phyloP scores from a whole-genome alignment of 768 basidiomycete species.

The Mycena sanguinolenta region DNA sequence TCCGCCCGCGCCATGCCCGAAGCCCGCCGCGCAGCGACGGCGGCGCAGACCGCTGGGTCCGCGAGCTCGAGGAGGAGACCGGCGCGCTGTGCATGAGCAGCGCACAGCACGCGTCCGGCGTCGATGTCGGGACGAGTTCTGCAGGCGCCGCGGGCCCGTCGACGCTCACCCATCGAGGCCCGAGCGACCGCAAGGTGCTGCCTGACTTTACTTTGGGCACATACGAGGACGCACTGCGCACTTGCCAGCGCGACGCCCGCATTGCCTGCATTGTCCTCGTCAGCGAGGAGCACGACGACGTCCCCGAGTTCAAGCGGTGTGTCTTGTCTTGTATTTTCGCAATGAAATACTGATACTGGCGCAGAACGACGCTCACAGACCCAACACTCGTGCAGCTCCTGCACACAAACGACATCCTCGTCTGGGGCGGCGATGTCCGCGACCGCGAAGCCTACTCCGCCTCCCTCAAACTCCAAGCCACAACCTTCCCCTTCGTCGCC shows the following conservation, averaged over 20 bases:
- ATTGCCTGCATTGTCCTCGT: slow-evolving; percentile 87
- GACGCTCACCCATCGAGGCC: slow-evolving; percentile 53
- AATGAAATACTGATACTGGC: slow-evolving; percentile 15
- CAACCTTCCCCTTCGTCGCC: slow-evolving; percentile 93
- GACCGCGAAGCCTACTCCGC: slow-evolving; percentile 85
- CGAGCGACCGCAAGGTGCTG: slow-evolving; percentile 61
- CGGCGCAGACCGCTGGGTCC: slow-evolving; percentile 82
- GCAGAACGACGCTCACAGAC: slow-evolving; percentile 83
- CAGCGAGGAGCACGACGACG: slow-evolving; percentile 93
- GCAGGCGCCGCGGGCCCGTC: slow-evolving; percentile 55
- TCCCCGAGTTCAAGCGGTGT: slow-evolving; percentile 87
- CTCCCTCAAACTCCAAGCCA: slow-evolving; percentile 76
- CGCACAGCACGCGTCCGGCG: slow-evolving; percentile 42
- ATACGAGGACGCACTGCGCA: slow-evolving; percentile 84
- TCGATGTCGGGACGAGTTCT: slow-evolving; percentile 49
- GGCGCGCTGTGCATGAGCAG: slow-evolving; percentile 76
- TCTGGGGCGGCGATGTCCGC: slow-evolving; percentile 94
- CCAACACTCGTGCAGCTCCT: slow-evolving; percentile 75
- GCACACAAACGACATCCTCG: slow-evolving; percentile 79
- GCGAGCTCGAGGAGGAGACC: slow-evolving; percentile 87
- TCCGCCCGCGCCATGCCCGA: slow-evolving; percentile 47
- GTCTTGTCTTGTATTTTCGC: slow-evolving; percentile 36
- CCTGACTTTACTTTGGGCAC: slow-evolving; percentile 86
- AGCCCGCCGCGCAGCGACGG: slow-evolving; percentile 56
- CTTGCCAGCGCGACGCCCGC: slow-evolving; percentile 77